Evolutionary conservation across 129 eudicot species (phyloP), one percentile per base, ranked within the genome.

Genomic region (Calendula officinalis): DNA sequence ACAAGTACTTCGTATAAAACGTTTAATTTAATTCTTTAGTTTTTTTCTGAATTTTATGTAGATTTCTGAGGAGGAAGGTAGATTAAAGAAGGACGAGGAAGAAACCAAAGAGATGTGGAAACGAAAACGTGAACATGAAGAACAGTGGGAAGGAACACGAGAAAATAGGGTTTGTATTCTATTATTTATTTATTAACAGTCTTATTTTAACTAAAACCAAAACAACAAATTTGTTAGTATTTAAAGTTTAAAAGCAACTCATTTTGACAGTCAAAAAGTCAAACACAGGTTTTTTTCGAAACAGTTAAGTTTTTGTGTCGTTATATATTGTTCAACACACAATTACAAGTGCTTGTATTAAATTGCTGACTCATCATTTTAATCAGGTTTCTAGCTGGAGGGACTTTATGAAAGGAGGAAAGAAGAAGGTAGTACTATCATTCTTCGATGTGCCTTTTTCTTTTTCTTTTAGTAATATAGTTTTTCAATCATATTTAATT

Each of bases 91-190:
- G 77, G 99, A 94, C 11, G 99, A 94, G 67, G 95, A 86, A 75
- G 99, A 94, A 71, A 60, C 90, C 33, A 88, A 94, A 78, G 97
- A 94, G 79, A 83, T 79, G 85, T 94, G 99, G 99, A 94, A 94
- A 80, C 79, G 96, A 56, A 92, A 88, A 78, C 89, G 99, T 70
- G 99, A 94, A 75, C 99, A 94, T 33, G 97, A 94, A 75, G 95
- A 94, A 71, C 97, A 94, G 80, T 94, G 99, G 99, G 99, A 94
- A 89, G 99, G 99, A 69, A 94, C 99, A 11, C 75, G 99, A 68
- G 99, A 94, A 72, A 68, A 89, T 27, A 83, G 99, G 97, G 95
- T 94, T 75, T 56, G 87, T 79, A 51, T 45, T 43, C 53, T 17
- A 3, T 30, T 16, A 48, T 15, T n/a, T 34, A 57, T n/a, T 34